These are phyloP conservation scores for Pseudodiploospora longispora DNA, from an alignment of 2,329 filamentous ascomycete species.

Conservation along the genomic window DNA sequence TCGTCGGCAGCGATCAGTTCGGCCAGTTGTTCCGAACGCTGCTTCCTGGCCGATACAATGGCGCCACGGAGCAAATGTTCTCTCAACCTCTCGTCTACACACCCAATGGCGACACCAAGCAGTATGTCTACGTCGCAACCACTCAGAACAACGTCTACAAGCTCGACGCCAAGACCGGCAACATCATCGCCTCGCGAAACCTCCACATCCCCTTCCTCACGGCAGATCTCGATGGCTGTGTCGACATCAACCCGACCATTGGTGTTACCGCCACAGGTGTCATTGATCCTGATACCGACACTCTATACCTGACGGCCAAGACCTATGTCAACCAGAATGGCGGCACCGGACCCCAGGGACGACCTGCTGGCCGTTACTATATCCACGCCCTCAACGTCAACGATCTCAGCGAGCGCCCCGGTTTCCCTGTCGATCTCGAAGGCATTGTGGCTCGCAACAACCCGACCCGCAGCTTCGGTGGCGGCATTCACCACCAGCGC, in stretches of 20 bases:
- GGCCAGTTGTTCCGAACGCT: constrained; percentile 44
- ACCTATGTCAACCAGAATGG: constrained; percentile 29
- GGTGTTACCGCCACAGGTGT: constrained; percentile 39
- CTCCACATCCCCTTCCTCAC: constrained; percentile 42
- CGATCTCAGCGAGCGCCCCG: constrained; percentile 27
- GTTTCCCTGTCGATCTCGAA: constrained; percentile 42
- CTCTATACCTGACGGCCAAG: constrained; percentile 35
- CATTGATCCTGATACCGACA: constrained; percentile 37
- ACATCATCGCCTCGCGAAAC: constrained; percentile 38
- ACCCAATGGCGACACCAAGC: constrained; percentile 32
- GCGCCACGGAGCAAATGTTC: constrained; percentile 42
- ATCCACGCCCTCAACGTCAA: constrained; percentile 31
- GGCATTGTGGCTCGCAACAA: constrained; percentile 39
- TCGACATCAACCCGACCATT: constrained; percentile 38
- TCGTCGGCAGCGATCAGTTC: constrained; percentile 48
- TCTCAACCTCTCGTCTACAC: constrained; percentile 45
- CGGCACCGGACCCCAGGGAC: constrained; percentile 22
- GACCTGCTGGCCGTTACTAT: constrained; percentile 26
- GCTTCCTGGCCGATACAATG: constrained; percentile 45
- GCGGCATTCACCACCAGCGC: constrained; percentile 44
- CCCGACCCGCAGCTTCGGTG: constrained; percentile 38
- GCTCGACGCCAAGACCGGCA: constrained; percentile 45
- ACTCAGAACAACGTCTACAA: constrained; percentile 52
- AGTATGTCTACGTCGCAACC: constrained; percentile 49
- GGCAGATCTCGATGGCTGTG: constrained; percentile 39